phyloP scores from a whole-genome alignment of 495 filamentous ascomycete genomes.

The Xylaria acuta region DNA sequence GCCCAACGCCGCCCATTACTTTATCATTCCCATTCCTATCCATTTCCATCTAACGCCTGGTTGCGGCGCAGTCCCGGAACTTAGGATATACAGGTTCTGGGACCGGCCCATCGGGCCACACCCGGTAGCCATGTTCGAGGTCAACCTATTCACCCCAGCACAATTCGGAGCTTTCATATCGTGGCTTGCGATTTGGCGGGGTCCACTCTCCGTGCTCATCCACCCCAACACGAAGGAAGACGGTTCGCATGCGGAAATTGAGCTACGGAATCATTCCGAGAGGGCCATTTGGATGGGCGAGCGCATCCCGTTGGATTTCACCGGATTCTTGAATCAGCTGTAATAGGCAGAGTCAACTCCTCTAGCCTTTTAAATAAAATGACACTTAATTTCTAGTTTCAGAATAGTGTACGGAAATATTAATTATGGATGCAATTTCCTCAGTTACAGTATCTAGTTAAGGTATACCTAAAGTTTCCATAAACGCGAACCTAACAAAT shows the following conservation, averaged over 20 bases:
- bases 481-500: neutral
- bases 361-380: neutral
- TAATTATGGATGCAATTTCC: neutral
- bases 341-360: neutral
- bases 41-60: neutral
- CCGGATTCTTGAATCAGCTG: slow-evolving; percentile 2
- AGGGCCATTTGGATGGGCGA: slow-evolving; percentile 87
- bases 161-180: slow-evolving; percentile 88
- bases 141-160: slow-evolving; percentile 82
- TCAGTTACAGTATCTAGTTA: neutral
- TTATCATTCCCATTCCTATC: neutral
- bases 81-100: slow-evolving; percentile 80
- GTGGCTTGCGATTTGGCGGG: slow-evolving; percentile 85
- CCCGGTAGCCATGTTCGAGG: slow-evolving; percentile 88
- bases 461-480: neutral
- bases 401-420: neutral
- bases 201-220: slow-evolving; percentile 77
- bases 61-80: slow-evolving; percentile 73
- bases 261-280: slow-evolving; percentile 71
- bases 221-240: slow-evolving; percentile 76
- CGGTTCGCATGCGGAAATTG: slow-evolving; percentile 48
- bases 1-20: slow-evolving; percentile 26
- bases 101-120: slow-evolving; percentile 83
- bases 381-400: neutral
- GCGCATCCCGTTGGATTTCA: slow-evolving; percentile 66